These are phyloP conservation scores for Ophiostoma populinum DNA, from an alignment of 2,329 filamentous ascomycete genomes.

Conservation along the genomic window DNA sequence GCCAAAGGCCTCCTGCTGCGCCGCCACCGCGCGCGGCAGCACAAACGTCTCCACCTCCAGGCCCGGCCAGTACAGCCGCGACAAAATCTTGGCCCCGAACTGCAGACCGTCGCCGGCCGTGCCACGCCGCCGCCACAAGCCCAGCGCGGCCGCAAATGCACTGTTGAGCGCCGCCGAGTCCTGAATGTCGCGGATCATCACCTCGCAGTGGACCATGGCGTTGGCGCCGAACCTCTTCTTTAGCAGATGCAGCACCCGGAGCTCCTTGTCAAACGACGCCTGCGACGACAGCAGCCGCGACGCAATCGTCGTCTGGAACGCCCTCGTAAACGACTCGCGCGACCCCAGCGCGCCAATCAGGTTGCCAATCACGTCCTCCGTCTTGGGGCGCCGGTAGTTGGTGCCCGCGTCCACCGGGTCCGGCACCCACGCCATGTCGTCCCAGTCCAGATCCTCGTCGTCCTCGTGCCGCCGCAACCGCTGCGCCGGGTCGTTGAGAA, in stretches of 20 bases:
- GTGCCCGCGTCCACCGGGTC: constrained; percentile 85
- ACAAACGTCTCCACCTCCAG: constrained; percentile 53
- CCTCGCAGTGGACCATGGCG: constrained; percentile 80
- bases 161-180: constrained; percentile 51
- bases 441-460: constrained; percentile 66
- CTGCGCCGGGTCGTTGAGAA: constrained; percentile 45
- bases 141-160: constrained; percentile 11
- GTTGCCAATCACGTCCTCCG: constrained; percentile 77
- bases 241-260: constrained; percentile 68
- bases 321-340: constrained; percentile 83
- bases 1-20: constrained; percentile 54
- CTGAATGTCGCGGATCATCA: constrained; percentile 88
- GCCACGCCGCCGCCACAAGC: too few species aligned
- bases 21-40: constrained; percentile 39
- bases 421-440: constrained; percentile 85
- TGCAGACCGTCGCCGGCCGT: constrained; percentile 13
- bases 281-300: constrained; percentile 57
- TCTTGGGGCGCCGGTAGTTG: constrained; percentile 78
- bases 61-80: constrained; percentile 83
- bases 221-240: constrained; percentile 78
- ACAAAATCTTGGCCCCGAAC: constrained; percentile 72
- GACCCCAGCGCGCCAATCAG: constrained; percentile 76
- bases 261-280: constrained; percentile 57
- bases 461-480: constrained; percentile 34
- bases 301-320: constrained; percentile 78